Conservation (phyloP, 1,139 yeast species). For the Magnusiomyces suaveolens region DNA sequence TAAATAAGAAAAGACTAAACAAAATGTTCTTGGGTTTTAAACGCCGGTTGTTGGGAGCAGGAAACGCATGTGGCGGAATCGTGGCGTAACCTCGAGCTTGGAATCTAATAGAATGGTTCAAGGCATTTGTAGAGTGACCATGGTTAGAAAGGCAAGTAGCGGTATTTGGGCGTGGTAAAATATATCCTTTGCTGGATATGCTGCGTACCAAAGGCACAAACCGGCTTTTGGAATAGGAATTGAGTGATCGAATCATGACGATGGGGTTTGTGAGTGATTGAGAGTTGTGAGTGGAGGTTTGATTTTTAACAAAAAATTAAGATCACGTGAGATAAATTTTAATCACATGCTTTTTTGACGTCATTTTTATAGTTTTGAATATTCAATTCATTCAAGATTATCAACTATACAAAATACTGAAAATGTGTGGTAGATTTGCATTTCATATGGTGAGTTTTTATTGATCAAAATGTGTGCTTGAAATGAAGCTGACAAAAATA, state of each 20-base stretch:
- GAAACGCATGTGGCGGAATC: constrained; percentile 4
- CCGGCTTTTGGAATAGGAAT: neutral
- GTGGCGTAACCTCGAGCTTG: neutral
- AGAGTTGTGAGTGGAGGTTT: neutral
- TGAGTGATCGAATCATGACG: neutral
- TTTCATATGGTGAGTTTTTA: constrained; percentile 13
- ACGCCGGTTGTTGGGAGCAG: constrained; percentile 2
- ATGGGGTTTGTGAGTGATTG: neutral
- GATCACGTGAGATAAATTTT: too few species aligned
- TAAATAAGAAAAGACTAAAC: neutral
- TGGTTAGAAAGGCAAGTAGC: too few species aligned
- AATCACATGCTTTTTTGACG: too few species aligned
- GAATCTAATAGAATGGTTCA: neutral
- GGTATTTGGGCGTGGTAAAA: too few species aligned
- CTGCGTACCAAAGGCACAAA: too few species aligned
- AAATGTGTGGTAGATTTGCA: constrained; percentile 18
- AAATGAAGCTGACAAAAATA: too few species aligned
- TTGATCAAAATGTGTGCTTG: neutral
- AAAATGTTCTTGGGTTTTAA: neutral
- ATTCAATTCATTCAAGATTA: too few species aligned
- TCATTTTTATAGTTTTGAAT: too few species aligned
- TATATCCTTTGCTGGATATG: too few species aligned
- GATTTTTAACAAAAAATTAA: too few species aligned
- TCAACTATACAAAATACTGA: too few species aligned
- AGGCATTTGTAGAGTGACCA: neutral